Percentiles rank a stretch among this genome's conserved stretches.
These are phyloP conservation scores for Aspergillus transmontanensis DNA, from an alignment of 2,329 filamentous ascomycete species.

Conservation along the genomic window DNA sequence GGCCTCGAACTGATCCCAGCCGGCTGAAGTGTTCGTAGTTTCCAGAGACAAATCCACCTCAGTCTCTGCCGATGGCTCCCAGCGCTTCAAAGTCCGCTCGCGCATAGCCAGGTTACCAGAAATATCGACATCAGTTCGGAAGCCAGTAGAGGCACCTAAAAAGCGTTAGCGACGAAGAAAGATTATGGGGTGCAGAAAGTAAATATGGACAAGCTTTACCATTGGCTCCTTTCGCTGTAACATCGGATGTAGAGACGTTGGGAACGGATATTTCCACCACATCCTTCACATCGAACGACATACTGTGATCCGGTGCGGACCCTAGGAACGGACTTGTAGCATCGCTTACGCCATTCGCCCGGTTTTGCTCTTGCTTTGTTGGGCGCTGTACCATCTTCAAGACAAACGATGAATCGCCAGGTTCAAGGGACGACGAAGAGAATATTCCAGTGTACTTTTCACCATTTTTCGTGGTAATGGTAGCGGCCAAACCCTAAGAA, in stretches of 20 bases:
- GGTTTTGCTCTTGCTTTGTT: slow-evolving; percentile 37
- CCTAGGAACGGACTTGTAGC: slow-evolving; percentile 44
- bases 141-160: slow-evolving; percentile 67
- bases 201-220: slow-evolving; percentile 49
- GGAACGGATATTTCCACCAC: slow-evolving; percentile 58
- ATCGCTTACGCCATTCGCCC: slow-evolving; percentile 47
- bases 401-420: slow-evolving; percentile 56
- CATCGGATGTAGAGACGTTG: slow-evolving; percentile 56
- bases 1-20: slow-evolving; percentile 92
- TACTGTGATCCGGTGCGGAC: slow-evolving; percentile 49
- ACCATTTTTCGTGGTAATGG: slow-evolving; percentile 61
- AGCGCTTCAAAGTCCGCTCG: slow-evolving; percentile 78
- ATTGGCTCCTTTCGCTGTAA: slow-evolving; percentile 57
- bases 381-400: slow-evolving; percentile 68
- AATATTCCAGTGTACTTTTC: slow-evolving; percentile 65
- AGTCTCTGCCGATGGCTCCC: slow-evolving; percentile 69
- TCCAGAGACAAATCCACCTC: slow-evolving; percentile 73
- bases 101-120: slow-evolving; percentile 70
- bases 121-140: slow-evolving; percentile 87
- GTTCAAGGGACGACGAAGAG: slow-evolving; percentile 57
- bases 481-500: slow-evolving; percentile 56
- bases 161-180: not conserved
- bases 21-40: slow-evolving; percentile 49
- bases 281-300: slow-evolving; percentile 65
- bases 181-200: not conserved